phyloP scores from a whole-genome alignment of 345 rosid genomes.

The Brassica juncea region DNA sequence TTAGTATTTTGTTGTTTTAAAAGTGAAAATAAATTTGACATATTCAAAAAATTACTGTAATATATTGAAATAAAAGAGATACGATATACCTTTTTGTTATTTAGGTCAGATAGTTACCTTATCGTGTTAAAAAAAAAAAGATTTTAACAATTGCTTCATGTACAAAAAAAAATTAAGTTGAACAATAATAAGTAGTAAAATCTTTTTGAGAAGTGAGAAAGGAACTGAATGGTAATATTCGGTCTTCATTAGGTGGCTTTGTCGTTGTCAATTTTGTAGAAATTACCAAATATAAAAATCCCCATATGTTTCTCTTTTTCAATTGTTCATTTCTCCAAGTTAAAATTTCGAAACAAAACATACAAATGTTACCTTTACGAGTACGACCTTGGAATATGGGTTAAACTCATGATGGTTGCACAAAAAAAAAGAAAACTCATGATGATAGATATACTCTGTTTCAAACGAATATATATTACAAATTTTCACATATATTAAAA shows the following conservation, averaged over 20 bases:
- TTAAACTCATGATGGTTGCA: neutral
- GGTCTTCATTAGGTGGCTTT: conserved; percentile 35
- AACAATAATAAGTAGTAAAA: neutral
- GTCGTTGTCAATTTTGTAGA: conserved; percentile 27
- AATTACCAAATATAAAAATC: neutral
- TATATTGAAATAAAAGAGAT: neutral
- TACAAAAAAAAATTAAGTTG: conserved; percentile 4
- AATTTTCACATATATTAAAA: too few relatives aligned
- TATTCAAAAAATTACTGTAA: neutral
- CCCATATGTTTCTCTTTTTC: conserved; percentile 10
- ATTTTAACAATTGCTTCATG: neutral
- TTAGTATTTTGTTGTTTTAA: too few relatives aligned
- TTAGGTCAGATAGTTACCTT: neutral
- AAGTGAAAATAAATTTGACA: conserved; percentile 10
- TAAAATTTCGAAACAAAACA: conserved; percentile 9
- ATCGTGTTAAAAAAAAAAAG: neutral
- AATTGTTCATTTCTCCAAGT: conserved; percentile 29
- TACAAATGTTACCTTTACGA: conserved; percentile 33
- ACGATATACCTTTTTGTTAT: neutral
- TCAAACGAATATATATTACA: neutral
- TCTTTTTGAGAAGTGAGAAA: conserved; percentile 35
- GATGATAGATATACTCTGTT: neutral
- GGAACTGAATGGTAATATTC: conserved; percentile 29
- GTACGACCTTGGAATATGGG: conserved; percentile 4
- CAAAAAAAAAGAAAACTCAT: neutral